Evolutionary conservation across 371 early-diverging fungal genomes (phyloP), one percentile per base, ranked within the genome.

Genomic region (Chytridiales sp.): DNA sequence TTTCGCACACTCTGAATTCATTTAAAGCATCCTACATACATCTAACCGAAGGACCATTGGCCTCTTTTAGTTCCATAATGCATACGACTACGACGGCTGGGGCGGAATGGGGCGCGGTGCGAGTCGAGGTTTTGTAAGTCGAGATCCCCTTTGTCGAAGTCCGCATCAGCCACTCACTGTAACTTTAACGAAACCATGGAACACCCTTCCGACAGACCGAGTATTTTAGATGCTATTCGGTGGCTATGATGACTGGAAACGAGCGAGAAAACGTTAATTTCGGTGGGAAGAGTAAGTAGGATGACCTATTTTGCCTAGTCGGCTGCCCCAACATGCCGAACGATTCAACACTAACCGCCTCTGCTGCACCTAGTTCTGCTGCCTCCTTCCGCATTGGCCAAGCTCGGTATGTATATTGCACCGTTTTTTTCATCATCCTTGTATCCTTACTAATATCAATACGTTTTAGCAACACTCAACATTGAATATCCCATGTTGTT

Each of bases 401-500:
- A 89, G 65, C 83, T 93, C 15, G 81, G 90, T 89, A 81, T 70
- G 80, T 55, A 8, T 17, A 52, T 21, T 17, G 9, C 32, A 40
- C 9, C n/a, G 22, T 5, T 35, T 47, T 40, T 9, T 15, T 22
- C 38, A 1, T 13, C 55, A 15, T 8, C 17, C 55, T n/a, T 43
- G 42, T 17, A 29, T n/a, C 22, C 39, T 4, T 41, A 19, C 38
- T 4, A 26, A 11, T 19, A 13, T 30, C 32, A 22, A 8, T 31
- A 17, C 24, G n/a, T 38, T 39, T 31, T 76, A 84, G 91, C 93
- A 3, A 84, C 85, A 19, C 82, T 94, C 27, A 86, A 94, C 66
- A 91, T 95, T 55, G 87, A 85, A 11, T 94, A 92, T 66, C 98
- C 98, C 11, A 90, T 96, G 92, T 72, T 92, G 27, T 97, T 98